Conservation (phyloP, 2,329 filamentous ascomycete genomes). For the Aureobasidium sp. region DNA sequence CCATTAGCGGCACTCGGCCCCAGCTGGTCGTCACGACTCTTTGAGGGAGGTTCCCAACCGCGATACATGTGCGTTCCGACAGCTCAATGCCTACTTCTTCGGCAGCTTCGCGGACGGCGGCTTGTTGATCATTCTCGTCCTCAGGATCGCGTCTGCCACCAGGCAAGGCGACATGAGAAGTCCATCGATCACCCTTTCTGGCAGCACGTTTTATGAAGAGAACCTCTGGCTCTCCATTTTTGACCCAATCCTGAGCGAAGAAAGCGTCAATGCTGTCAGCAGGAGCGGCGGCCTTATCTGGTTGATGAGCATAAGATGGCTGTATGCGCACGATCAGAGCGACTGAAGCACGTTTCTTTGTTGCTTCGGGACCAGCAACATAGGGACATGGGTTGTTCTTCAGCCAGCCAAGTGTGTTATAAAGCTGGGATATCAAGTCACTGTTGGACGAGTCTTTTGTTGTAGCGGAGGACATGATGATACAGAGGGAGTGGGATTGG, state of each 20-base stretch:
- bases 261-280: conserved; percentile 43
- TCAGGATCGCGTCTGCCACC: conserved; percentile 59
- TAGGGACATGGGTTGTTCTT: conserved; percentile 40
- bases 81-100: conserved; percentile 60
- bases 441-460: background rate
- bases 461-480: background rate
- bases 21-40: conserved; percentile 58
- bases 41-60: conserved; percentile 56
- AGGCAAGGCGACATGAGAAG: conserved; percentile 59
- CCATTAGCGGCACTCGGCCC: conserved; percentile 60
- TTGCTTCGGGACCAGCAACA: conserved; percentile 40
- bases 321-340: conserved; percentile 56
- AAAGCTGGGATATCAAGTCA: conserved; percentile 33
- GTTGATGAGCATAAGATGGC: conserved; percentile 49
- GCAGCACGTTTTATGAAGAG: conserved; percentile 63
- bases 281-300: conserved; percentile 21
- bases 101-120: conserved; percentile 54
- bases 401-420: conserved; percentile 35
- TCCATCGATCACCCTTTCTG: conserved; percentile 59
- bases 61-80: conserved; percentile 32
- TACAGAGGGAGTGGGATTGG: background rate
- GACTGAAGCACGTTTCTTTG: conserved; percentile 56
- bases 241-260: conserved; percentile 57
- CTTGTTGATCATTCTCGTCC: conserved; percentile 54
- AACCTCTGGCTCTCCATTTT: conserved; percentile 58